Evolutionary conservation across 805 yeast genomes (phyloP).

Genomic region (Yamadazyma philogaea): DNA sequence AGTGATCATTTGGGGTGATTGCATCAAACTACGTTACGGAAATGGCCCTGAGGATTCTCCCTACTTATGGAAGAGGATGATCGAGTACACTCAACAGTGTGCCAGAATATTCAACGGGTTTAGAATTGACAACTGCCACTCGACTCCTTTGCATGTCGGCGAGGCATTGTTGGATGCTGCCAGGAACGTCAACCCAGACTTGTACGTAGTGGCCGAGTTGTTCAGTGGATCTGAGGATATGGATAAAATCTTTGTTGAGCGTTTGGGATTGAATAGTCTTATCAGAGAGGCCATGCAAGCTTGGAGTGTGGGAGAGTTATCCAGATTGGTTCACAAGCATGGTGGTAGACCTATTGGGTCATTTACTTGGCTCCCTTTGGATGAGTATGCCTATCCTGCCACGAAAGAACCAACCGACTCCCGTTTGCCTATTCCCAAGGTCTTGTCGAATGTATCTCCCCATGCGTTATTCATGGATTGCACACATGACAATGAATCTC

Average conservation of each 20-base stretch:
- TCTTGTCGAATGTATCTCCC: conserved; percentile 67
- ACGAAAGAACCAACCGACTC: conserved; percentile 32
- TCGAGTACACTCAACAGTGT: conserved; percentile 63
- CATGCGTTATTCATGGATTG: conserved; percentile 97
- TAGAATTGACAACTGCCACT: conserved; percentile 92
- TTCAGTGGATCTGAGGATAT: conserved; percentile 89
- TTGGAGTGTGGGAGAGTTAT: conserved; percentile 80
- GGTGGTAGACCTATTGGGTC: conserved; percentile 97
- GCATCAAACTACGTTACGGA: conserved; percentile 91
- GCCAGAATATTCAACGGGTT: conserved; percentile 82
- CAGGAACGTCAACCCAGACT: conserved; percentile 74
- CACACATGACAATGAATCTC: conserved; percentile 92
- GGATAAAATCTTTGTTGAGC: conserved; percentile 87
- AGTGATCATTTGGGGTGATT: conserved; percentile 96
- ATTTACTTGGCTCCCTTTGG: conserved; percentile 74
- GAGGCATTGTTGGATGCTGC: conserved; percentile 86
- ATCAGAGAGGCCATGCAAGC: conserved; percentile 98
- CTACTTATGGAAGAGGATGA: conserved; percentile 84
- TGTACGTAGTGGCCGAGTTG: conserved; percentile 91
- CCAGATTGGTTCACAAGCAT: conserved; percentile 81
- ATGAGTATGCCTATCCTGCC: conserved; percentile 68
- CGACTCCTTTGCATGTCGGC: conserved; percentile 95
- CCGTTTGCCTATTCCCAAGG: conserved; percentile 58
- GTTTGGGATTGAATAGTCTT: conserved; percentile 83
- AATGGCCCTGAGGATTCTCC: conserved; percentile 77